Evolutionary conservation across 2,329 filamentous ascomycete species (phyloP).

Genomic region (Colletotrichum graminicola): DNA sequence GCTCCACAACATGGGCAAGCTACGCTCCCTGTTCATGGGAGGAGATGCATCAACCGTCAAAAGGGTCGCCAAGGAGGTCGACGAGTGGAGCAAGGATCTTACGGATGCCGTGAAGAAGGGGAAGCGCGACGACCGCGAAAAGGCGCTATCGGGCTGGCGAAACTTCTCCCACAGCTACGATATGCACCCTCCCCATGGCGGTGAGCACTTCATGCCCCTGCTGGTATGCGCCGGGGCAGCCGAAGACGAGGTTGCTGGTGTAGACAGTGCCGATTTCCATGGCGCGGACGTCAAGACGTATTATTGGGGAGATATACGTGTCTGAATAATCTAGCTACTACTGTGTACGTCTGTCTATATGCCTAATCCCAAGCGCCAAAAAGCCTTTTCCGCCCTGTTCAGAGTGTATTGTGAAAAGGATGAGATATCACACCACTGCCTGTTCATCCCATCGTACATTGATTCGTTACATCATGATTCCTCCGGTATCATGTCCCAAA

Average conservation of each 20-base stretch:
- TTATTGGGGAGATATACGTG: constrained; percentile 60
- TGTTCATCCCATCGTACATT: constrained; percentile 34
- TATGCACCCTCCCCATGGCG: constrained; percentile 66
- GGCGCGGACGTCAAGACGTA: constrained; percentile 67
- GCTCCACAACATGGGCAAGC: constrained; percentile 65
- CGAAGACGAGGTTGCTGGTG: constrained; percentile 56
- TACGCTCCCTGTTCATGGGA: constrained; percentile 54
- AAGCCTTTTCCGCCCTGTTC: constrained; percentile 6
- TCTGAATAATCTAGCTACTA: constrained; percentile 35
- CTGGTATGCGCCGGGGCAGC: constrained; percentile 67
- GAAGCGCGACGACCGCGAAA: constrained; percentile 52
- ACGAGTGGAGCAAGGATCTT: constrained; percentile 61
- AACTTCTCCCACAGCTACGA: constrained; percentile 60
- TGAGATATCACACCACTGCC: constrained; percentile 3
- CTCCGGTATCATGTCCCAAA: constrained; percentile 20
- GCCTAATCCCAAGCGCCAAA: constrained; percentile 22
- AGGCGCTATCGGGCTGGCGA: constrained; percentile 61
- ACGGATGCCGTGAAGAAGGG: constrained; percentile 54
- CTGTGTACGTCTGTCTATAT: constrained; percentile 27
- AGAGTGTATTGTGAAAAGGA: constrained; percentile 18
- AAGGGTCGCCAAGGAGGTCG: constrained; percentile 44
- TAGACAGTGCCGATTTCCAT: constrained; percentile 62
- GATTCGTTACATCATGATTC: constrained; percentile 38
- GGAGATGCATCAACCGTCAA: constrained; percentile 46
- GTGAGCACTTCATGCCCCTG: constrained; percentile 71